Evolutionary conservation across 148 eudicot genomes (phyloP), one percentile per base, ranked within the genome.

Genomic region (Gaultheria prostrata): DNA sequence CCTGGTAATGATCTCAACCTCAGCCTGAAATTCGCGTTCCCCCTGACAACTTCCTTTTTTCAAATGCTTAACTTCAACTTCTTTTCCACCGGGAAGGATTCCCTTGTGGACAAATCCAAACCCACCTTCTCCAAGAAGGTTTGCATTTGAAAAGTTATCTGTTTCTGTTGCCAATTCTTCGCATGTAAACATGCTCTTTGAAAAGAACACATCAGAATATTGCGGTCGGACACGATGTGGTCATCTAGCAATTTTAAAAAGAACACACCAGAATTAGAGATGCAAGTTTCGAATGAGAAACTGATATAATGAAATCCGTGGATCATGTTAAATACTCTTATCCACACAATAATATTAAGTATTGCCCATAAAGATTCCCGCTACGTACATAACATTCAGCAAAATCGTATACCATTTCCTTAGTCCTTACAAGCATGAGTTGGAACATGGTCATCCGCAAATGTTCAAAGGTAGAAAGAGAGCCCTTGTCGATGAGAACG

Each of bases 41-140:
- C 98, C 98, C 82, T 94, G 98, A 43, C 98, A 95, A 80, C 98
- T 96, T 13, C 98, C 98, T 26, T 91, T 90, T 89, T 94, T 96
- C 67, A 96, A 90, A 83, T 94, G 88, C 90, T 96, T 96, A 73
- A 96, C 91, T 8, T 98, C 98, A 65, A 96, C 95, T 82, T 94
- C 94, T 89, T 94, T 94, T 26, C 98, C 95, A 77, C 92, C 94
- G 2, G 98, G 98, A 83, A 96, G 94, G 82, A 96, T 85, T 33
- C 97, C 98, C 79, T 87, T 91, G 61, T 96, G 98, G 39, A 96
- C 98, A 87, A 89, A 94, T 35, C 98, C 98, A 86, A 96, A 94
- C 65, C 98, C 98, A 87, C 98, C 98, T 88, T 94, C 95, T 30
- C 98, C 98, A 56, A 96, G 91, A 51, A 96, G 90, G 83, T 96